Base-by-base conservation (phyloP, 495 filamentous ascomycete species). In the Aspergillus wentii region DNA sequence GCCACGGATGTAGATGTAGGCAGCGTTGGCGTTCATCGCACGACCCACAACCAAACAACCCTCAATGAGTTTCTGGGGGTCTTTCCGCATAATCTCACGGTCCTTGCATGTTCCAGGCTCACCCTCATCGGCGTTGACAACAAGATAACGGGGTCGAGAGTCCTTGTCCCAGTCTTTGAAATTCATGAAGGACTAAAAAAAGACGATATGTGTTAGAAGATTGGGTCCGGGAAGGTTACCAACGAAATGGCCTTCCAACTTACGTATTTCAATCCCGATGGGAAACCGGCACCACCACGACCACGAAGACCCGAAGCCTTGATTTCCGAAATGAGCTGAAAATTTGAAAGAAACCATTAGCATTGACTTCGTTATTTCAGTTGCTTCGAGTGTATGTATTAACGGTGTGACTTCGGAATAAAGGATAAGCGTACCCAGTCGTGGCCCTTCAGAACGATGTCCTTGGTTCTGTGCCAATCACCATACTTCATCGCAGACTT, bases 111-210 rank as follows among this genome's bases (percentile, higher is more conserved):
- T 98, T 58, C 92, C 92, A 7, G 92, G 92, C 66, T 98, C 92
- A 58, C 92, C 92, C 74, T 98, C 92, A 59, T 98, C 92, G 48
- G 92, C 92, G 54, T 98, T 98, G 71, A 98, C 86, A 35, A 98
- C 89, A 28, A 98, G 74, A 54, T 98, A 98, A 40, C 92, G 81
- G 41, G 94, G 94, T 62, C 94, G 90, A 38, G 74, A 88, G 58
- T 95, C 94, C 73, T 96, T 95, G 52, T 97, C 89, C 94, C 92
- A 98, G 62, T 87, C 94, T 68, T 96, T 95, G 78, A 88, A 87
- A 72, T 97, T 98, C 92, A 98, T 98, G 74, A 98, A 98, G 33
- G 88, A 95, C 90, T 96, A 51, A 31, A 22, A 22, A 21, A 33
- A 16, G 8, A 6, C 33, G 49, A 46, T 26, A 29, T 46, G 13